Evolutionary conservation across 2,329 filamentous ascomycete genomes (phyloP).

Genomic region (Bretziella fagacearum): DNA sequence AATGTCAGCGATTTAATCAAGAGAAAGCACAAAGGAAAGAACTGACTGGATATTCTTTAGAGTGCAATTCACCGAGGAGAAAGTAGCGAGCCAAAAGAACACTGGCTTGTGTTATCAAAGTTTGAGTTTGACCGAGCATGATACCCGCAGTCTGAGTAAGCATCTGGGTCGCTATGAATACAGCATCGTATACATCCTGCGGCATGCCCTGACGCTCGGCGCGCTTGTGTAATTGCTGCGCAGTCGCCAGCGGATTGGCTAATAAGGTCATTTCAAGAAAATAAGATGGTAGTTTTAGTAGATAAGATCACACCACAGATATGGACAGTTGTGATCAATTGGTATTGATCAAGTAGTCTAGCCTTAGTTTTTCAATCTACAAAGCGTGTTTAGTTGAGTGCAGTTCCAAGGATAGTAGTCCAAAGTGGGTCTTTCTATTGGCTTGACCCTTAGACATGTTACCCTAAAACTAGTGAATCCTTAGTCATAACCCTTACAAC

Average conservation of each 20-base stretch:
- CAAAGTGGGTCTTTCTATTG: background rate
- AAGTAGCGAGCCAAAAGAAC: constrained; percentile 70
- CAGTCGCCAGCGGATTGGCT: constrained; percentile 53
- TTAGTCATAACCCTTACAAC: background rate
- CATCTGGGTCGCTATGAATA: constrained; percentile 54
- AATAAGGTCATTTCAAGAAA: constrained; percentile 25
- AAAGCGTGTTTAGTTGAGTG: too few relatives aligned
- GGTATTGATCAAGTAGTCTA: background rate
- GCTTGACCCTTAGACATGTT: too few relatives aligned
- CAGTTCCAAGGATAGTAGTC: background rate
- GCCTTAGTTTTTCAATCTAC: too few relatives aligned
- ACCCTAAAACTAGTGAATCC: background rate
- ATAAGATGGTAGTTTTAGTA: background rate
- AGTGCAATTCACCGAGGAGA: constrained; percentile 40
- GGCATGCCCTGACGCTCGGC: constrained; percentile 42
- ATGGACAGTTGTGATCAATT: background rate
- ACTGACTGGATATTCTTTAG: constrained; percentile 39
- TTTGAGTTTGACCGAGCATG: constrained; percentile 68
- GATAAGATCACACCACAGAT: background rate
- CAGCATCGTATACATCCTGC: constrained; percentile 49
- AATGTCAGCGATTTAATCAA: background rate
- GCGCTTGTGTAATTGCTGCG: constrained; percentile 48
- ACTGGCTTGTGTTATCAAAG: constrained; percentile 70
- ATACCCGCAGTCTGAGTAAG: constrained; percentile 66
- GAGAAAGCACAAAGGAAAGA: background rate